Evolutionary conservation across 345 rosid genomes (phyloP).

Genomic region (Acer negundo): DNA sequence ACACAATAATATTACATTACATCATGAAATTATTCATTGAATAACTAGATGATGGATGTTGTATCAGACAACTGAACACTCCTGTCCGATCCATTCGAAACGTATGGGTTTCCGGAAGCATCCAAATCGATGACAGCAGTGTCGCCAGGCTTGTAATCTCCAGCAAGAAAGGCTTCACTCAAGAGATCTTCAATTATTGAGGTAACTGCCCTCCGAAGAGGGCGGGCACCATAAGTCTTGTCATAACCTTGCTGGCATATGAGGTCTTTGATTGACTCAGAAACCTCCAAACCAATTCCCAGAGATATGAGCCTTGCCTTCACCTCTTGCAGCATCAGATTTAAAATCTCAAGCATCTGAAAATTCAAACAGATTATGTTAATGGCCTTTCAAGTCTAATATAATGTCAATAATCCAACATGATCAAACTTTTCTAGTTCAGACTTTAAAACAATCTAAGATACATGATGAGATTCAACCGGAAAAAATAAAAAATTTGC

Average conservation of each 20-base stretch:
- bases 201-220: constrained; percentile 85
- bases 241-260: constrained; percentile 86
- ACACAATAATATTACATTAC: constrained; percentile 18
- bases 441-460: too few relatives aligned
- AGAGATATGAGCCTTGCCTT: constrained; percentile 70
- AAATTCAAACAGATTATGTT: constrained; percentile 2
- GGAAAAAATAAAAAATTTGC: too few relatives aligned
- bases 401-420: neutral
- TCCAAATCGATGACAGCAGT: constrained; percentile 75
- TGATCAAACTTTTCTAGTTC: neutral
- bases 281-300: constrained; percentile 84
- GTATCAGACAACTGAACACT: constrained; percentile 61
- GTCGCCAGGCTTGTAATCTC: constrained; percentile 75
- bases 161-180: constrained; percentile 82
- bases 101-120: constrained; percentile 72
- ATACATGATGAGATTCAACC: too few relatives aligned
- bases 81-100: constrained; percentile 47
- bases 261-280: constrained; percentile 75
- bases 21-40: neutral
- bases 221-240: constrained; percentile 74
- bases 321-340: constrained; percentile 85
- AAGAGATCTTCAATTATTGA: constrained; percentile 75
- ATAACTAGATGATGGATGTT: constrained; percentile 34
- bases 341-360: constrained; percentile 82
- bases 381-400: neutral